Evolutionary conservation across 768 basidiomycete species (phyloP).

Genomic region (Chalciporus piperatus): DNA sequence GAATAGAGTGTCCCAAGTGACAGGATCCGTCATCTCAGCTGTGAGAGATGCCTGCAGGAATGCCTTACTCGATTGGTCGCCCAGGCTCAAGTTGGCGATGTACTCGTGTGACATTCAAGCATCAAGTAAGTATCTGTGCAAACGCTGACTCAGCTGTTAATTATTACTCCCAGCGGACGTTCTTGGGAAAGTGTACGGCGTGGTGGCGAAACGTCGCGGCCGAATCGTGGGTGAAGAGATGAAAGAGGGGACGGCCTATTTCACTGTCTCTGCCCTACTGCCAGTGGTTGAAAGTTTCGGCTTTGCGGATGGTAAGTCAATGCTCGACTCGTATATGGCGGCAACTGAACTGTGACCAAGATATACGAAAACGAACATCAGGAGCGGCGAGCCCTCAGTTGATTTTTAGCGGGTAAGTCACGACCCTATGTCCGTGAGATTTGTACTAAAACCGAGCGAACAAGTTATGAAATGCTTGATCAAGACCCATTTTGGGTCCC

Average conservation of each 20-base stretch:
- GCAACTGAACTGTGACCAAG: constrained; percentile 39
- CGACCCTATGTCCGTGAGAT: background rate
- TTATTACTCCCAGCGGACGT: constrained; percentile 70
- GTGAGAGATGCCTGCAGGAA: constrained; percentile 88
- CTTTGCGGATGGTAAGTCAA: constrained; percentile 81
- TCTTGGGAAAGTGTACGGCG: constrained; percentile 94
- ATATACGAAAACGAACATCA: constrained; percentile 93
- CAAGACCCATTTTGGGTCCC: constrained; percentile 98
- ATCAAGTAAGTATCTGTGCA: constrained; percentile 63
- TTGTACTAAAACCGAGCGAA: constrained; percentile 15
- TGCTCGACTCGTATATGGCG: background rate
- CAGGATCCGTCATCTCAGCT: constrained; percentile 86
- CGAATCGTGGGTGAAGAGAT: constrained; percentile 95
- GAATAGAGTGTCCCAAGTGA: constrained; percentile 78
- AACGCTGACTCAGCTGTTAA: constrained; percentile 8
- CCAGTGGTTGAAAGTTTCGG: constrained; percentile 98
- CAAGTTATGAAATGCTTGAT: constrained; percentile 88
- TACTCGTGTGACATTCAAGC: constrained; percentile 99
- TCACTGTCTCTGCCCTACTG: constrained; percentile 84
- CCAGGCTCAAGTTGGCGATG: constrained; percentile 95
- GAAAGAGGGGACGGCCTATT: constrained; percentile 96
- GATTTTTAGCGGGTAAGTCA: constrained; percentile 86
- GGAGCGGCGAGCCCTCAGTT: constrained; percentile 97
- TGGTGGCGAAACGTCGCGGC: constrained; percentile 88
- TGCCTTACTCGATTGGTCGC: constrained; percentile 95